Base-by-base conservation (phyloP, 129 eudicot species). In the Pulicaria dysenterica region DNA sequence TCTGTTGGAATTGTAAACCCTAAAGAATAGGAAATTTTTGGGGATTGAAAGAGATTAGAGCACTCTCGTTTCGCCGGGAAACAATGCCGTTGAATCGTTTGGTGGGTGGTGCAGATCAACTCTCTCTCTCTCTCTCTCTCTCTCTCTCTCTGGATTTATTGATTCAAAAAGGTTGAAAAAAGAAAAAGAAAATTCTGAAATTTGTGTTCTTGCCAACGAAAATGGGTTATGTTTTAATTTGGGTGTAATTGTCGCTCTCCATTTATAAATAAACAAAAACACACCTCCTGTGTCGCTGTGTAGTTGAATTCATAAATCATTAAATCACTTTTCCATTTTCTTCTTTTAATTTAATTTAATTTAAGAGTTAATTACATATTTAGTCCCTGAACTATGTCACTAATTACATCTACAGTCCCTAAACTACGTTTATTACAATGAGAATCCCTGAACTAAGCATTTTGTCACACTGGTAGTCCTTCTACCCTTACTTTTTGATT, bases 1-100 rank as follows among this genome's bases (percentile, higher is more conserved):
- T 68, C 59, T 53, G 43, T 47, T 58, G 55, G 70, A 62, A 59
- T 1, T 54, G 72, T 42, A 81, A 74, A 55, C 47, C 39, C 40
- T 54, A 46, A 74, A 61, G 73, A 61, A 51, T 15, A 43, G 71
- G 71, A 31, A 51, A 7, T 45, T 78, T 46, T 39, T 34, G 80
- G 76, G 74, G 74, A 43, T 57, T 54, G 54, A 24, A 24, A 24
- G 31, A 24, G 31, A 24, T 24, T 24, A 24, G 1, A 24, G 31
- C 31, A 58, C 74, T 73, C 67, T 19, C 13, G 64, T 81, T 73
- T 64, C 76, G 82, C 89, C 92, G 90, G 85, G 69, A 86, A 85
- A 84, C 61, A 75, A 83, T 83, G 90, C 96, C 70, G 88, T 85
- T 87, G 96, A 90, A 87, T 82, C 80, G 88, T 80, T 87, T 67